Percentiles rank a stretch among this genome's conserved stretches.
These are phyloP conservation scores for Babesia ovis DNA, from an alignment of 169 alveolate genomes.

Conservation along the genomic window DNA sequence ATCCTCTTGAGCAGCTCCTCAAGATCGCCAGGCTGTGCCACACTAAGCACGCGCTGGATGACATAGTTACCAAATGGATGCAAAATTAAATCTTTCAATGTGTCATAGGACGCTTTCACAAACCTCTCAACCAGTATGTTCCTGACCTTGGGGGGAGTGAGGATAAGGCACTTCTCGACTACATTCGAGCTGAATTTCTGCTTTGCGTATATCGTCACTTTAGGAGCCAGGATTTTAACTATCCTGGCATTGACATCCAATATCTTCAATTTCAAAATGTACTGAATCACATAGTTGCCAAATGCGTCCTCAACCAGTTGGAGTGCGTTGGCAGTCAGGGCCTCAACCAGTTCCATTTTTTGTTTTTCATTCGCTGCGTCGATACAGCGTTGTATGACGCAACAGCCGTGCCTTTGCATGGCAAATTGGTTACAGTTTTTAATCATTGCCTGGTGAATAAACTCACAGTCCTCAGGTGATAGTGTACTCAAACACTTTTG, in stretches of 20 bases:
- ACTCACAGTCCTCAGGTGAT: conserved; percentile 80
- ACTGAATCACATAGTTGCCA: conserved; percentile 94
- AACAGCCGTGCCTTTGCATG: conserved; percentile 92
- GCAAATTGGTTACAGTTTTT: conserved; percentile 83
- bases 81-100: conserved; percentile 70
- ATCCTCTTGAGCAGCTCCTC: conserved; percentile 69
- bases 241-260: conserved; percentile 75
- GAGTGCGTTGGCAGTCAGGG: conserved; percentile 78
- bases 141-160: conserved; percentile 69
- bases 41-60: conserved; percentile 74
- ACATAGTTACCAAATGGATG: conserved; percentile 86
- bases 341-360: conserved; percentile 70
- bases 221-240: conserved; percentile 76
- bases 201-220: conserved; percentile 80
- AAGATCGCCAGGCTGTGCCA: conserved; percentile 75
- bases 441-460: conserved; percentile 80
- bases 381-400: conserved; percentile 92
- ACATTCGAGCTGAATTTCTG: conserved; percentile 94
- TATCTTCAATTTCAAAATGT: conserved; percentile 79
- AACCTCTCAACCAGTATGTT: conserved; percentile 63
- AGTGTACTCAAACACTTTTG: conserved; percentile 82
- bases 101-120: conserved; percentile 70
- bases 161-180: conserved; percentile 83
- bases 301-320: conserved; percentile 89
- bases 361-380: conserved; percentile 85